Evolutionary conservation across 345 rosid genomes (phyloP).

Genomic region (Nasturtium officinale): DNA sequence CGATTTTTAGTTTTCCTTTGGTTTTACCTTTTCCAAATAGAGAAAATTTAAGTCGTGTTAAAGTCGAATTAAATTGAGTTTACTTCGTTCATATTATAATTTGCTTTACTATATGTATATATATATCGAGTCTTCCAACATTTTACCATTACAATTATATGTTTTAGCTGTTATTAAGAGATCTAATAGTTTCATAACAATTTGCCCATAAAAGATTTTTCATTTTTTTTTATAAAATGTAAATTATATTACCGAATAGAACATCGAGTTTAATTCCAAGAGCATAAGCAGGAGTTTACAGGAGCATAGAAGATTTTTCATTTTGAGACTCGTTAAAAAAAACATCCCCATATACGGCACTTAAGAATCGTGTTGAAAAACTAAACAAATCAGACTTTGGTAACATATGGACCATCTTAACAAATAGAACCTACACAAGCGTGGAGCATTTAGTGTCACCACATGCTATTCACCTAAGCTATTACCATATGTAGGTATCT

Average conservation of each 20-base stretch:
- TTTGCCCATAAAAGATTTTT: not conserved
- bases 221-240: no score
- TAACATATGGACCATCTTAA: constrained; percentile 37
- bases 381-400: constrained; percentile 5
- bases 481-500: constrained; percentile 34
- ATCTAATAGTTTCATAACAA: not conserved
- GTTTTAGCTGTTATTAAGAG: not conserved
- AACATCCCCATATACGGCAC: not conserved
- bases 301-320: not conserved
- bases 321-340: not conserved
- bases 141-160: not conserved
- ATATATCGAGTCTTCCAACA: not conserved
- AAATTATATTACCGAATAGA: no score
- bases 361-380: not conserved
- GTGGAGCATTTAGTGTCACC: constrained; percentile 34
- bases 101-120: not conserved
- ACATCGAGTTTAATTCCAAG: no score
- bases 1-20: constrained; percentile 33
- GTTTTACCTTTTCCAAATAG: constrained; percentile 14
- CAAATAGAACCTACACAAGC: constrained; percentile 39
- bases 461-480: constrained; percentile 45
- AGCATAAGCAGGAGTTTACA: no score
- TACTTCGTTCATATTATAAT: not conserved
- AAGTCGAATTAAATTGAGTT: constrained; percentile 2
- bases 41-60: constrained; percentile 16